Base-by-base conservation (phyloP, 1,284 basidiomycete species). In the Trichosporon faecale region DNA sequence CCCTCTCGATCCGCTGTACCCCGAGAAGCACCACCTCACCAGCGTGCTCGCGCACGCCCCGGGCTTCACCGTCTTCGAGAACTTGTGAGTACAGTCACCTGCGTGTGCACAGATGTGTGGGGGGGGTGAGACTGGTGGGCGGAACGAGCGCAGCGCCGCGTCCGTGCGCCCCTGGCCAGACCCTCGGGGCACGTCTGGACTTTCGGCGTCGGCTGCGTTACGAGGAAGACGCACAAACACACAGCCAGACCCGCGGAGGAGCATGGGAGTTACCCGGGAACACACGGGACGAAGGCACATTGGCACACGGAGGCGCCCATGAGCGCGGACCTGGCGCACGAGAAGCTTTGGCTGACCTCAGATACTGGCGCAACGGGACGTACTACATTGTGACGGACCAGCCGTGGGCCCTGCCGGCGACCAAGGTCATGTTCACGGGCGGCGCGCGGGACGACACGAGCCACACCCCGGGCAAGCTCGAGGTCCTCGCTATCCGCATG, bases 351-450 rank as follows among this genome's bases (percentile, higher is more conserved):
- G n/a, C 67, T 64, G 1, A 64, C 33, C 1, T 11, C 68, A 78
- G 77, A 23, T 79, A 79, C 70, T 78, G 75, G 75, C 68, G 64
- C 37, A 79, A 79, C 67, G 64, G 73, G 44, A 75, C 73, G 18
- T 79, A 70, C 71, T 69, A 74, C 57, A 71, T 78, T 67, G 55
- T 79, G 18, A 76, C 77, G n/a, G 72, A 77, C 33, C 71, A 89
- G 84, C 80, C 89, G 88, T 63, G 87, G 69, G 7, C 88, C 85
- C 76, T 89, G 84, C 82, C 86, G 85, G 65, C 87, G 85, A 73
- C 88, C 85, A 83, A 87, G 86, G 1, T 85, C 82, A 23, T 72
- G 33, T 69, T 66, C 31, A 27, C 70, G 25, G 31, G 52, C 37
- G 40, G 68, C 7, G 44, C 25, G 46, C 63, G 65, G 23, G 67